Evolutionary conservation across 208 protist species (phyloP).

Genomic region (Trypanosoma rangeli): DNA sequence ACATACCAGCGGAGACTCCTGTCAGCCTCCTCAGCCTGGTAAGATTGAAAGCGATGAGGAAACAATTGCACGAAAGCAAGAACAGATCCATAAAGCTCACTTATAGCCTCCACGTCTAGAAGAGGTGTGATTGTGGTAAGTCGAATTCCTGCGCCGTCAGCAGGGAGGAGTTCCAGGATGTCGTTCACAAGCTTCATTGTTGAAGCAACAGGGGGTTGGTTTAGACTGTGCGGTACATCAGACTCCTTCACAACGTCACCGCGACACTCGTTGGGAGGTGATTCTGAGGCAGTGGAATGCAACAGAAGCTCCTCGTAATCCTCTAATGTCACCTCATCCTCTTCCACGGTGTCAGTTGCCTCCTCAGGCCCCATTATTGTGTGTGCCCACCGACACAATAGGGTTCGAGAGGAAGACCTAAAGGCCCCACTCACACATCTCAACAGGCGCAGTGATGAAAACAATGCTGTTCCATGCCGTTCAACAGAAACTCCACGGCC

Average conservation of each 20-base stretch:
- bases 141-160: constrained; percentile 39
- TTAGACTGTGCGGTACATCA: constrained; percentile 3
- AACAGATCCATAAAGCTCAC: constrained; percentile 54
- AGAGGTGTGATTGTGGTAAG: constrained; percentile 54
- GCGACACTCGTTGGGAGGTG: not conserved
- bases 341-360: constrained; percentile 5
- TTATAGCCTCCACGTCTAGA: constrained; percentile 61
- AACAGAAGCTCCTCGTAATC: constrained; percentile 73
- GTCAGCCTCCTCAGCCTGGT: constrained; percentile 23
- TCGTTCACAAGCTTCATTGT: constrained; percentile 29
- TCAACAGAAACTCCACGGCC: not conserved
- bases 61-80: constrained; percentile 46
- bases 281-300: constrained; percentile 14
- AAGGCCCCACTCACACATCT: not conserved
- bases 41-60: constrained; percentile 47
- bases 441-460: not conserved
- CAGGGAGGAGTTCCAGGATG: constrained; percentile 46
- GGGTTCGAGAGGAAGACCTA: not conserved
- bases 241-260: not conserved
- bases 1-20: constrained; percentile 42
- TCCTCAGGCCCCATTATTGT: not conserved
- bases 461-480: not conserved
- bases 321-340: constrained; percentile 42
- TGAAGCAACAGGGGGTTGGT: constrained; percentile 7
- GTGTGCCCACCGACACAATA: not conserved